These are phyloP conservation scores for Aureobasidium lini DNA, from an alignment of 2,329 filamentous ascomycete species.

Conservation along the genomic window DNA sequence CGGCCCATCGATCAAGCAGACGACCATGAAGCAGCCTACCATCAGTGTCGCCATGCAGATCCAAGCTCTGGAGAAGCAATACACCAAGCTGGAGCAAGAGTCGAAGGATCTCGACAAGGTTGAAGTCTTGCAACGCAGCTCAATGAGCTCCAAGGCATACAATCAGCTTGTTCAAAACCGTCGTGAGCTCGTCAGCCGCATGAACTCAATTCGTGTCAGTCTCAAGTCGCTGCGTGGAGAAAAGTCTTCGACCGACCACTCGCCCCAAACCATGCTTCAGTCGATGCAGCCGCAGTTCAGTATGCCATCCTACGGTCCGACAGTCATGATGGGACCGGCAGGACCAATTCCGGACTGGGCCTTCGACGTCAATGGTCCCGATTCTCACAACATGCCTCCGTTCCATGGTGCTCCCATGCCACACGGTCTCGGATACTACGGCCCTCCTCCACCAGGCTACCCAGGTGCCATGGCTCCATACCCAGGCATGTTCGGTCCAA, in stretches of 20 bases:
- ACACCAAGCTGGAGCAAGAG: constrained; percentile 29
- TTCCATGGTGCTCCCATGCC: constrained; percentile 4
- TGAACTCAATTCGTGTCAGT: constrained; percentile 29
- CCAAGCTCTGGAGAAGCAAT: constrained; percentile 29
- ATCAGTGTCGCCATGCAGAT: constrained; percentile 26
- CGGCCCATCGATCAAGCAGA: constrained; percentile 1
- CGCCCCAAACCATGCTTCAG: background rate
- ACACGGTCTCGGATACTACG: background rate
- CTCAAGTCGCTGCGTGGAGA: constrained; percentile 26
- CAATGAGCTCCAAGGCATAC: constrained; percentile 25
- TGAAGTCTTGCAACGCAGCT: constrained; percentile 29
- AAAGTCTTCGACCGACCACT: background rate
- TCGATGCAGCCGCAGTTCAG: background rate
- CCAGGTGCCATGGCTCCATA: background rate
- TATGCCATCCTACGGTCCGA: constrained; percentile 5
- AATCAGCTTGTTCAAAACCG: constrained; percentile 27
- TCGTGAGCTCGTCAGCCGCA: constrained; percentile 25
- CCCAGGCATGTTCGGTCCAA: background rate
- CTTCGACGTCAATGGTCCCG: constrained; percentile 6
- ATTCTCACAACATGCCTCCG: constrained; percentile 1
- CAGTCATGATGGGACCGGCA: constrained; percentile 2
- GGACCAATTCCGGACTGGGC: constrained; percentile 7
- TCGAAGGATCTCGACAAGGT: constrained; percentile 30
- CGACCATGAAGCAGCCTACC: constrained; percentile 16
- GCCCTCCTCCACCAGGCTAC: background rate